Percentiles rank a stretch among this genome's conserved stretches.
Evolutionary conservation across 257 asterid species (phyloP).

Genomic region (Solanum tacnaense): DNA sequence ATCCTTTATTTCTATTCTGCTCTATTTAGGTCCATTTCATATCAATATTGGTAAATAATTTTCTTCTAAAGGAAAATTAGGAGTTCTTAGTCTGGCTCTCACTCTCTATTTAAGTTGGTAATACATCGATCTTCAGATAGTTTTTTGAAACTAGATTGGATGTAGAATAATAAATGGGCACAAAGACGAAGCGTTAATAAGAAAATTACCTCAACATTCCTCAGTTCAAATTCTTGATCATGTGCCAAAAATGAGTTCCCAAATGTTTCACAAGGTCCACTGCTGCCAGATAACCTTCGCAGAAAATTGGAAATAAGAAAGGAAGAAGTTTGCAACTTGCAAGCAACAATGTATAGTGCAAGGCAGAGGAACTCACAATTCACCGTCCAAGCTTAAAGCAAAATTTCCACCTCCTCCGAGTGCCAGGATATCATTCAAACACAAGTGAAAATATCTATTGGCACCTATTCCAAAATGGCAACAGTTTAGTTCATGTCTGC

Average conservation of each 20-base stretch:
- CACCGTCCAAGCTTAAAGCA: conserved; percentile 77
- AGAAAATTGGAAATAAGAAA: neutral
- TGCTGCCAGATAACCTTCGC: conserved; percentile 67
- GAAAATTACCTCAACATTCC: conserved; percentile 70
- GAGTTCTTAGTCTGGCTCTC: too few relatives aligned
- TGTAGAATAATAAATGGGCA: neutral
- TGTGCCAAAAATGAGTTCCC: conserved; percentile 85
- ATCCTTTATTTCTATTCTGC: neutral
- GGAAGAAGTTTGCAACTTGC: neutral
- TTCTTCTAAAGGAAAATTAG: too few relatives aligned
- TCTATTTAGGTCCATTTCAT: neutral
- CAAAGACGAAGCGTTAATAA: neutral
- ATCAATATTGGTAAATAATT: too few relatives aligned
- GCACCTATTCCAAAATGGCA: conserved; percentile 42
- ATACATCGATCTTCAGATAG: neutral
- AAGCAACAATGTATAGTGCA: neutral
- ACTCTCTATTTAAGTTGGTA: neutral
- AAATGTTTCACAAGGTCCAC: conserved; percentile 92
- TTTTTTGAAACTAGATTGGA: neutral
- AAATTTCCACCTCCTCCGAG: conserved; percentile 90
- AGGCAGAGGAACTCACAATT: conserved; percentile 50
- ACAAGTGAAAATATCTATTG: conserved; percentile 78
- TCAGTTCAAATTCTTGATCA: conserved; percentile 69
- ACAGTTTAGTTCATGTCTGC: neutral
- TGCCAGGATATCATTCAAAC: conserved; percentile 81